Percentiles rank a stretch among this genome's conserved stretches.
Conservation (phyloP, 257 asterid genomes). For the Marsdenia floribunda region DNA sequence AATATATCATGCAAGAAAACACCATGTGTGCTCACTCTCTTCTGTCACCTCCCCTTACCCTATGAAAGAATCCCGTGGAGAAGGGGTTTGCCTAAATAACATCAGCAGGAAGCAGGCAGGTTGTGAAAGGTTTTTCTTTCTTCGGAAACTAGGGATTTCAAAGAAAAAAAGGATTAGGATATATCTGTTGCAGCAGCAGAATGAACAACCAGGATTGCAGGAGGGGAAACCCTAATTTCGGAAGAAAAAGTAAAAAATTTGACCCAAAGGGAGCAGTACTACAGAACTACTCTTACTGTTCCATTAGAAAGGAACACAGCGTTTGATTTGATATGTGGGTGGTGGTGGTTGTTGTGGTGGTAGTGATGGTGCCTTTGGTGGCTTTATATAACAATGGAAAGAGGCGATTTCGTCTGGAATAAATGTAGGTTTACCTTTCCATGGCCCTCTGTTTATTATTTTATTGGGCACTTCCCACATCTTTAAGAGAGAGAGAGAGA, state of each 20-base stretch:
- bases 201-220: no score
- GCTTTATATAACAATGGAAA: slow-evolving; percentile 46
- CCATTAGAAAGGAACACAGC: slow-evolving; percentile 25
- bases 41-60: slow-evolving; percentile 81
- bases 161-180: background rate
- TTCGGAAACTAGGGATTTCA: no score
- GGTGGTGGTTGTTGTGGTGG: slow-evolving; percentile 15
- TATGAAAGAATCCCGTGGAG: background rate
- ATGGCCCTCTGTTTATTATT: slow-evolving; percentile 24
- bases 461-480: slow-evolving; percentile 19
- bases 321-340: slow-evolving; percentile 28
- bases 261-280: background rate
- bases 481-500: slow-evolving; percentile 7
- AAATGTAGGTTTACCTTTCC: slow-evolving; percentile 54
- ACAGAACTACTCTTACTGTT: slow-evolving; percentile 28
- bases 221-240: slow-evolving; percentile 24
- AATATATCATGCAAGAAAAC: slow-evolving; percentile 57
- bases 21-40: slow-evolving; percentile 98
- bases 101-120: background rate
- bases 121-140: background rate
- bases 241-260: background rate
- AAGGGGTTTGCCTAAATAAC: background rate
- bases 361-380: slow-evolving; percentile 25
- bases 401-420: slow-evolving; percentile 45
- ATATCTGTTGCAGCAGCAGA: background rate